Evolutionary conservation across 176 grass and related monocot genomes (phyloP).

Genomic region (Aegilops tauschii): DNA sequence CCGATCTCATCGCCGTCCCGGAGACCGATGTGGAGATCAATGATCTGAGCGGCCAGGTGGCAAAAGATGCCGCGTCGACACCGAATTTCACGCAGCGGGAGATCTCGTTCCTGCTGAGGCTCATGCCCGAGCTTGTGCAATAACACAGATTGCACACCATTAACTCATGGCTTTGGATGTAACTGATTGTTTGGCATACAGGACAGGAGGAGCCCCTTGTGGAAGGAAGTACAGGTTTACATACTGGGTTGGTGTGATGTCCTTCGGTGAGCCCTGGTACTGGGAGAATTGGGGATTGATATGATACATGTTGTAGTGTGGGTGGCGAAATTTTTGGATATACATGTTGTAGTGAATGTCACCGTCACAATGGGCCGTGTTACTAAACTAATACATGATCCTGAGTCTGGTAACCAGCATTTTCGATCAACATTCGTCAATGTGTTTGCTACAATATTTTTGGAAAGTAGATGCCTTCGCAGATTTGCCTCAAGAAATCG

Average conservation of each 20-base stretch:
- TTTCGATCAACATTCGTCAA: too few species aligned
- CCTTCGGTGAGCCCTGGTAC: background rate
- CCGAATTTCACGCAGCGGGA: slow-evolving; percentile 73
- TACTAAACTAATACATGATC: too few species aligned
- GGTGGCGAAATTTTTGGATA: background rate
- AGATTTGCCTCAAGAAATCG: too few species aligned
- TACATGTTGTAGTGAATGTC: background rate
- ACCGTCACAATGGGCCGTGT: background rate
- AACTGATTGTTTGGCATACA: slow-evolving; percentile 8
- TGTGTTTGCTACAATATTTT: too few species aligned
- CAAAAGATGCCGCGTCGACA: background rate
- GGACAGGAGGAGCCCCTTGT: background rate
- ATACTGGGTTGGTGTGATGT: background rate
- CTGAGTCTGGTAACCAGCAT: too few species aligned
- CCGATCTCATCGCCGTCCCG: slow-evolving; percentile 32
- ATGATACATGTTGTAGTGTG: background rate
- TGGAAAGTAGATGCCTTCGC: too few species aligned
- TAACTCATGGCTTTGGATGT: background rate
- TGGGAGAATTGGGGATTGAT: background rate
- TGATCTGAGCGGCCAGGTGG: background rate
- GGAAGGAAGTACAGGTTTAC: background rate
- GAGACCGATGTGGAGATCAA: slow-evolving; percentile 1
- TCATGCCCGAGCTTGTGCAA: slow-evolving; percentile 84
- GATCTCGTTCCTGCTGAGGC: slow-evolving; percentile 84
- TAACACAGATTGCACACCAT: slow-evolving; percentile 7